These are phyloP conservation scores for Phytophthora agathidicida DNA, from an alignment of 352 stramenopile species.

Conservation along the genomic window DNA sequence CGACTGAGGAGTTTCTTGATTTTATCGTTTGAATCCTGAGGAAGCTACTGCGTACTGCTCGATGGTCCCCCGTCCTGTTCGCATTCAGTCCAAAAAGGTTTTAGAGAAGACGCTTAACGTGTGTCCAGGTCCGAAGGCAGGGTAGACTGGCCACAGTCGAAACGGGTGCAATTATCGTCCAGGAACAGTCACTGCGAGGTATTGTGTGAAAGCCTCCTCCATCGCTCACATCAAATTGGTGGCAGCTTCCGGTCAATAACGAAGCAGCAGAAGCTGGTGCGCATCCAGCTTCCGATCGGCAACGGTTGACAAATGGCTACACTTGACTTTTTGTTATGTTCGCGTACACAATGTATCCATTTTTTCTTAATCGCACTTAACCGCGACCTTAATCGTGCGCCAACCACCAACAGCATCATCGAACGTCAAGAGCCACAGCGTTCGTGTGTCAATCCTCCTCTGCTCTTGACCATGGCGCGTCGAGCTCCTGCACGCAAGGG, in stretches of 20 bases:
- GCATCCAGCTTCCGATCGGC: too few species aligned
- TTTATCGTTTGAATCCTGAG: slow-evolving; percentile 35
- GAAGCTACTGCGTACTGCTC: slow-evolving; percentile 18
- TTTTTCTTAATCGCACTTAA: slow-evolving; percentile 13
- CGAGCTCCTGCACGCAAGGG: slow-evolving; percentile 25
- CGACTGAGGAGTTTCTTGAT: slow-evolving; percentile 31
- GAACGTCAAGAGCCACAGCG: slow-evolving; percentile 12
- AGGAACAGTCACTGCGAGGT: too few species aligned
- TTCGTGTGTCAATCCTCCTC: slow-evolving; percentile 2
- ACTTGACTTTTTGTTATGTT: background rate
- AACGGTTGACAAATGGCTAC: background rate
- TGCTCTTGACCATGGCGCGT: slow-evolving; percentile 24
- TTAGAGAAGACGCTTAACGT: too few species aligned
- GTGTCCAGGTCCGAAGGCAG: too few species aligned
- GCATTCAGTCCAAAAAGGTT: background rate
- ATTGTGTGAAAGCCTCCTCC: too few species aligned
- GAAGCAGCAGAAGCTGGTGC: background rate
- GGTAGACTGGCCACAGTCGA: too few species aligned
- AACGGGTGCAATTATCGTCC: too few species aligned
- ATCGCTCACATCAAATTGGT: too few species aligned
- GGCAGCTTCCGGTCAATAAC: background rate
- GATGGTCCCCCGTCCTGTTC: background rate
- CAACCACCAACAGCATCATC: slow-evolving; percentile 11
- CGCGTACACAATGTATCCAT: slow-evolving; percentile 15
- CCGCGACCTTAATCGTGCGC: background rate